Evolutionary conservation across 2,329 filamentous ascomycete genomes (phyloP), one percentile per base, ranked within the genome.

Genomic region (Paracoccidioides brasiliensis): DNA sequence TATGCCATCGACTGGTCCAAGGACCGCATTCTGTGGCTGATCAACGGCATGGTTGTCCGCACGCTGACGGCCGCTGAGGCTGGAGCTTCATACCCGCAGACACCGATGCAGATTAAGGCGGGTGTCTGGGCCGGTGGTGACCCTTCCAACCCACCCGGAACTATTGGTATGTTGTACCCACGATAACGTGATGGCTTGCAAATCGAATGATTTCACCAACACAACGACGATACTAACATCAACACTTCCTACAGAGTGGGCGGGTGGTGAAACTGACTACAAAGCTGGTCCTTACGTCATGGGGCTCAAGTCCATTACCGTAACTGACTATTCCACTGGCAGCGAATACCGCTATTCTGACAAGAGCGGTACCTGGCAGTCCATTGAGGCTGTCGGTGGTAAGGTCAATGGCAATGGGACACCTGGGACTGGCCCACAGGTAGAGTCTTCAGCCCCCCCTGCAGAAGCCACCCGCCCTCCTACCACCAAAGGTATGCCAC

Each of bases 91-190:
- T 98, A 94, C 67, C 93, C 93, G 6, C 93, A 98, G 74, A 90
- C 90, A 0, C 93, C 93, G 3, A 95, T 95, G 89, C 86, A 90
- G 72, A 75, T 97, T 73, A 94, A 91, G 72, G 83, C 97, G 64
- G 93, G 93, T 58, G 77, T 86, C 56, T 98, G 93, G 93, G 84
- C 88, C 54, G 93, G 90, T 65, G 93, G 93, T 63, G 93, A 97
- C 70, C 72, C 88, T 0, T 78, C 77, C 33, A 96, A 97, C 70
- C 67, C 83, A 0, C 69, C 78, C 12, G 93, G 93, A 56, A 97
- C 91, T 14, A 88, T 97, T 64, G 63, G 74, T 77, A 66, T 67
- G 74, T 69, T 28, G 28, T 56, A 6, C 14, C 33, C 6, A 35
- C 51, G 41, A 35, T 15, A 15, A 30, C 5, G 10, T 49, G n/a